Base-by-base conservation (phyloP, 2,329 filamentous ascomycete genomes). In the Cladosporium sp. region DNA sequence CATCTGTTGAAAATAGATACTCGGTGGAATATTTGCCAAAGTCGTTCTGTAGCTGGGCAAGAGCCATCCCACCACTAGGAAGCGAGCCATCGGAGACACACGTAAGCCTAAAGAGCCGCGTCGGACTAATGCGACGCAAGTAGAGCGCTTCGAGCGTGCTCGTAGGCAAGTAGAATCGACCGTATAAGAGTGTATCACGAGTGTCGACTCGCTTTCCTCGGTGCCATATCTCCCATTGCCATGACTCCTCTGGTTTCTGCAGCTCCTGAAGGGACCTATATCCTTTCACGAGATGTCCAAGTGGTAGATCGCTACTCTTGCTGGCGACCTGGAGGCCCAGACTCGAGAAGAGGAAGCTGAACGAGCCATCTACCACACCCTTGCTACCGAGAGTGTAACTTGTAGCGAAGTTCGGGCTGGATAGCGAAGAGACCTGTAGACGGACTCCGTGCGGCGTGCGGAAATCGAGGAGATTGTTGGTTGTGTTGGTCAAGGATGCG, bases 321-420 rank as follows among this genome's bases (percentile, higher is more conserved):
- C 80, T 91, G 63, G 77, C 76, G 19, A 87, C 80, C 39, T 80
- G 77, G 59, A 97, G 82, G 12, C 91, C 87, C 8, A 94, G 81
- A 2, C 91, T 96, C 51, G 92, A 95, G 78, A 96, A 97, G 56
- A 99, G 84, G 76, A 97, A 99, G 14, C 92, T 96, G 59, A 99
- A 84, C n/a, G 92, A 96, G 72, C 94, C 94, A 76, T 97, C 93
- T 54, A 99, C 92, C 37, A 96, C 82, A 60, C 93, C 94, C 15
- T 95, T 84, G 42, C 88, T 95, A 61, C 92, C 91, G 45, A 99
- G 84, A 42, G 90, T 89, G 75, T 99, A 99, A 38, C 92, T 93
- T 15, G 92, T 96, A 22, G 92, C 93, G 69, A 97, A 97, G 73
- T 96, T 91, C 8, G 91, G 88, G 17, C 92, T 92, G 7, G 92